Evolutionary conservation across 176 grass and related monocot genomes (phyloP).

Genomic region (Themeda triandra): DNA sequence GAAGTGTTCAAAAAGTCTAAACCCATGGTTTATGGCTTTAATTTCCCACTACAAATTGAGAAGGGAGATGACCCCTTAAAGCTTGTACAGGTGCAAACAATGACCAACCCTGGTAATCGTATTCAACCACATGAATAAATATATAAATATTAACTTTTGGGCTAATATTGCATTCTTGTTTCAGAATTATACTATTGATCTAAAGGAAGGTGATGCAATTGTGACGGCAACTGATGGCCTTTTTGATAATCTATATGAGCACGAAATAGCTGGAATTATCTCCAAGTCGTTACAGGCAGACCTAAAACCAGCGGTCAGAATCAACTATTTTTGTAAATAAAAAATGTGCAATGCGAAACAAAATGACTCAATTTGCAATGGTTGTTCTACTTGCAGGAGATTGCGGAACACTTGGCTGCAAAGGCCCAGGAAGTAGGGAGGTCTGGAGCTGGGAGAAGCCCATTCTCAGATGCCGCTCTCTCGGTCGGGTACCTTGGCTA

Average conservation of each 20-base stretch:
- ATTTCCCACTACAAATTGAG: conserved; percentile 93
- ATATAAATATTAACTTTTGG: neutral
- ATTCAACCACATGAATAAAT: neutral
- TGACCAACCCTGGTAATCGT: neutral
- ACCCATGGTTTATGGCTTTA: conserved; percentile 95
- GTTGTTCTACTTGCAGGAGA: conserved; percentile 54
- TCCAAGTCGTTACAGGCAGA: conserved; percentile 54
- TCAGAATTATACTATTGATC: conserved; percentile 69
- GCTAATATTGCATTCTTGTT: neutral
- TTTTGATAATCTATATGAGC: conserved; percentile 78
- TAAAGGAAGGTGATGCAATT: conserved; percentile 73
- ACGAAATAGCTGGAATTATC: conserved; percentile 64
- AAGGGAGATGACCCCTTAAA: conserved; percentile 78
- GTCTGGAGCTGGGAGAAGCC: conserved; percentile 67
- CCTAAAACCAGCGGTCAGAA: conserved; percentile 63
- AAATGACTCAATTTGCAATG: neutral
- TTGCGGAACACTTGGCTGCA: conserved; percentile 55
- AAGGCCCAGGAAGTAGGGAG: conserved; percentile 73
- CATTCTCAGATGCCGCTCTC: conserved; percentile 85
- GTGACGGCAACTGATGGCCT: conserved; percentile 74
- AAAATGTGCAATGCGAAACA: neutral
- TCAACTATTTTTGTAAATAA: neutral
- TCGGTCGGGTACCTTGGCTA: conserved; percentile 59
- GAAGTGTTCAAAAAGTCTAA: conserved; percentile 60
- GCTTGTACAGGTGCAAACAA: conserved; percentile 54